These are phyloP conservation scores for Leucosporidium yakuticum DNA, from an alignment of 768 basidiomycete species.

Conservation along the genomic window DNA sequence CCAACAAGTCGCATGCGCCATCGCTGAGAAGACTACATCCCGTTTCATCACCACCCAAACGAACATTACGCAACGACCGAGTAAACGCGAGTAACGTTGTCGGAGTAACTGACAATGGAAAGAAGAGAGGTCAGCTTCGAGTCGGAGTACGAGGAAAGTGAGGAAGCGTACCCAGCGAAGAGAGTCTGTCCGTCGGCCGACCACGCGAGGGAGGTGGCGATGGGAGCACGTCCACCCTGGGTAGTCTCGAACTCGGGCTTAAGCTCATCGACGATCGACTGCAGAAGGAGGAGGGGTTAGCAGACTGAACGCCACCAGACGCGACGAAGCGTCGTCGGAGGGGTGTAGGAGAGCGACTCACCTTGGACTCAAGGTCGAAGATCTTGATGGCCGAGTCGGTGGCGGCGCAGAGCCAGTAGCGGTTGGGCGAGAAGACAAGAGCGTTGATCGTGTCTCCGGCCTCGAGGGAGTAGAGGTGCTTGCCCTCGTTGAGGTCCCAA, in stretches of 20 bases:
- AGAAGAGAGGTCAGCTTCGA: neutral
- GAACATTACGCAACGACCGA: constrained; percentile 37
- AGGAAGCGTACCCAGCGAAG: constrained; percentile 61
- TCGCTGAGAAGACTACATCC: no score
- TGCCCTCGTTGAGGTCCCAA: constrained; percentile 99
- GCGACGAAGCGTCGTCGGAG: no score
- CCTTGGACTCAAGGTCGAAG: constrained; percentile 96
- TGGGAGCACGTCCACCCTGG: constrained; percentile 55
- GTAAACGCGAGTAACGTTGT: constrained; percentile 41
- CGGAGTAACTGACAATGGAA: constrained; percentile 5
- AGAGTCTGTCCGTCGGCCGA: constrained; percentile 92
- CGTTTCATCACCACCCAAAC: neutral
- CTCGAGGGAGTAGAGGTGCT: constrained; percentile 99
- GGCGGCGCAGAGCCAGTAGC: constrained; percentile 99
- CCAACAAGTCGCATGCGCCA: no score
- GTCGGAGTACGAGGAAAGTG: neutral
- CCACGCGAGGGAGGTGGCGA: constrained; percentile 83
- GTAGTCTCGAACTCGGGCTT: constrained; percentile 78
- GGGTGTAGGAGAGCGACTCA: constrained; percentile 51
- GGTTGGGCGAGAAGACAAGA: constrained; percentile 98
- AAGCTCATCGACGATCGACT: constrained; percentile 95
- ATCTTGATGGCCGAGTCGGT: constrained; percentile 97
- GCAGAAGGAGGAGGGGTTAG: constrained; percentile 45
- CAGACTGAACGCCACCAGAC: no score
- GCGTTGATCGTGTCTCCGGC: constrained; percentile 98